Base-by-base conservation (phyloP, 495 filamentous ascomycete species). In the Penicillium robsamsonii region DNA sequence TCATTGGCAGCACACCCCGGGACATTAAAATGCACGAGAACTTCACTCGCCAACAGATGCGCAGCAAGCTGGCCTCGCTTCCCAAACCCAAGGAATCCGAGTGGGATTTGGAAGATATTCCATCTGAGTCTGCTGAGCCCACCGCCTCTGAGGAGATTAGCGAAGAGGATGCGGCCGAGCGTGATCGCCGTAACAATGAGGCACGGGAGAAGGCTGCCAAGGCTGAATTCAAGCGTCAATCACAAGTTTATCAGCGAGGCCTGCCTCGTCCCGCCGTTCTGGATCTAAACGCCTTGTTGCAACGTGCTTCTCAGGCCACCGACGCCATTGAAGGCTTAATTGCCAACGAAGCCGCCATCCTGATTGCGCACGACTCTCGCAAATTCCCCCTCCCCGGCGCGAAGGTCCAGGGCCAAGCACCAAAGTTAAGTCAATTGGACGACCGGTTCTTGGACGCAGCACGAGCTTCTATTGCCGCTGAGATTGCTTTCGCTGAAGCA, bases 31-130 rank as follows among this genome's bases (percentile, higher is more conserved):
- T 90, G 58, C 81, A 83, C 10, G 89, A 98, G 59, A 81, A 86
- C 29, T 83, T 87, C 24, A 70, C 85, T 53, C 86, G 84, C 22
- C 81, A 90, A 48, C 83, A 84, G 56, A 81, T 98, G 31, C 72
- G 73, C 51, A 69, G 71, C 68, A 84, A 87, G 61, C 82, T 98
- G 41, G 81, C 91, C n/a, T 79, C 87, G 4, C 81, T 98, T 24
- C 94, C 94, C 12, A 96, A 90, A 66, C 93, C 94, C 0, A 96
- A 92, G 65, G 88, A 94, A 57, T 87, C 84, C 0, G 92, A 96
- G 56, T 96, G 86, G 84, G 92, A 97, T 56, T 78, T 97, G 29
- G 95, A 96, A 70, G 75, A 79, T 43, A 78, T 96, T 31, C 94
- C 94, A 0, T 91, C 94, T 45, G 92, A 96, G 51, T 80, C 87